Conservation (phyloP, 2,329 filamentous ascomycete genomes). For the Phialophora expanda region DNA sequence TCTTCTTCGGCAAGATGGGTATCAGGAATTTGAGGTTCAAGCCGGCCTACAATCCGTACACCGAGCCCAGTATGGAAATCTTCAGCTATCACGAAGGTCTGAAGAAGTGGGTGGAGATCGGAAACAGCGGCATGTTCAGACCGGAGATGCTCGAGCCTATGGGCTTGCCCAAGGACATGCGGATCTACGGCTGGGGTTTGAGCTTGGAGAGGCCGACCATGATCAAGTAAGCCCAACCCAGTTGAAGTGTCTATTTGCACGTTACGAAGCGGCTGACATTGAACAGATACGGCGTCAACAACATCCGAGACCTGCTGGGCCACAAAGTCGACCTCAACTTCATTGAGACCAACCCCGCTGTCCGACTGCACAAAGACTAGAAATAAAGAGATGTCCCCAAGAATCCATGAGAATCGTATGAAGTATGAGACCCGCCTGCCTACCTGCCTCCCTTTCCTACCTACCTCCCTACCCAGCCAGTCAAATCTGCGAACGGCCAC, state of each 20-base stretch:
- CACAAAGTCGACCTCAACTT: slow-evolving; percentile 96
- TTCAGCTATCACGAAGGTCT: slow-evolving; percentile 93
- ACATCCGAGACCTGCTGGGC: slow-evolving; percentile 89
- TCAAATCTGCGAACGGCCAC: background rate
- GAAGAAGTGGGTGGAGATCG: slow-evolving; percentile 92
- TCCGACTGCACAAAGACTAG: slow-evolving; percentile 84
- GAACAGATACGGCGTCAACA: slow-evolving; percentile 71
- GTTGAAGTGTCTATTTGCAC: background rate
- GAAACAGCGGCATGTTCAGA: slow-evolving; percentile 98
- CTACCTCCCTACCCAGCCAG: too few relatives aligned
- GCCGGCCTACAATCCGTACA: slow-evolving; percentile 94
- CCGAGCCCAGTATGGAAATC: slow-evolving; percentile 96
- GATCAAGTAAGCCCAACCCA: slow-evolving; percentile 75
- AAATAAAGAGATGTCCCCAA: slow-evolving; percentile 15
- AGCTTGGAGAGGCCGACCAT: slow-evolving; percentile 93
- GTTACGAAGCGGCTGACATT: background rate
- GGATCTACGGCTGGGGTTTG: slow-evolving; percentile 92
- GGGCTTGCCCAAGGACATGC: slow-evolving; percentile 88
- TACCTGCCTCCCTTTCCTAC: too few relatives aligned
- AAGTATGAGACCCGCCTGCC: background rate
- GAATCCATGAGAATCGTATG: background rate
- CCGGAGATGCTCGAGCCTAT: slow-evolving; percentile 96
- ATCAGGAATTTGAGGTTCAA: slow-evolving; percentile 89
- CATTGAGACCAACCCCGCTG: slow-evolving; percentile 88
- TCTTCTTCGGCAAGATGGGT: slow-evolving; percentile 97